These are phyloP conservation scores for Angomonas desouzai DNA, from an alignment of 208 protist species.

Conservation along the genomic window DNA sequence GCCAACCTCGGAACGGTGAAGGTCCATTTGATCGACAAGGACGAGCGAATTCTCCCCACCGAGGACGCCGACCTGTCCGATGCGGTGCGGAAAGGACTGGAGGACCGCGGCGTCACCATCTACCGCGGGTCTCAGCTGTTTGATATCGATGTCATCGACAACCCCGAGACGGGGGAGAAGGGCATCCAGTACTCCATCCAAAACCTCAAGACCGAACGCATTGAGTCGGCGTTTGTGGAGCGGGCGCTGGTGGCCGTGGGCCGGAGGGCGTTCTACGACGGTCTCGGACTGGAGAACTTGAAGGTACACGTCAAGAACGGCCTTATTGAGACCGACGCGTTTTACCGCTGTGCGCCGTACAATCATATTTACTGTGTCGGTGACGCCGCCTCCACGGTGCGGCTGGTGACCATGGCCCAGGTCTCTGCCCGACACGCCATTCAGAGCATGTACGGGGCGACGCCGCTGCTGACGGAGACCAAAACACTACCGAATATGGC, in stretches of 20 bases:
- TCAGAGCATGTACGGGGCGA: conserved; percentile 58
- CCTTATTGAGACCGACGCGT: conserved; percentile 36
- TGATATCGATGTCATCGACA: conserved; percentile 35
- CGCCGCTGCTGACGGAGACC: conserved; percentile 16
- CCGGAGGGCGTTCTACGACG: conserved; percentile 37
- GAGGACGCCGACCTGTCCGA: conserved; percentile 67
- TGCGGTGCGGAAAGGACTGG: conserved; percentile 40
- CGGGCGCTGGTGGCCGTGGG: conserved; percentile 55
- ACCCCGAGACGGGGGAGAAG: conserved; percentile 16
- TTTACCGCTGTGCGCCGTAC: conserved; percentile 54
- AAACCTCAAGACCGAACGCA: conserved; percentile 21
- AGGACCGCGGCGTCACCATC: conserved; percentile 40
- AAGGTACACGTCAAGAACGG: conserved; percentile 43
- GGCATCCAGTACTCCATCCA: conserved; percentile 53
- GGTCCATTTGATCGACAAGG: conserved; percentile 55
- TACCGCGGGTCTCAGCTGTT: conserved; percentile 53
- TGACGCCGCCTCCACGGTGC: conserved; percentile 32
- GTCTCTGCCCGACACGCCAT: conserved; percentile 38
- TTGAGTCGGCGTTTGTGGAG: conserved; percentile 51
- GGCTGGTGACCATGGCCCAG: conserved; percentile 45
- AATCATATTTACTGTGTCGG: conserved; percentile 74
- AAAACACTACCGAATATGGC: conserved; percentile 38
- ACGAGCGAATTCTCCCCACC: conserved; percentile 39
- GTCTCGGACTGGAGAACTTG: conserved; percentile 56
- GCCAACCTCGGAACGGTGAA: conserved; percentile 57